Conservation (phyloP, 1,284 basidiomycete species). For the Wolfiporia cocos region DNA sequence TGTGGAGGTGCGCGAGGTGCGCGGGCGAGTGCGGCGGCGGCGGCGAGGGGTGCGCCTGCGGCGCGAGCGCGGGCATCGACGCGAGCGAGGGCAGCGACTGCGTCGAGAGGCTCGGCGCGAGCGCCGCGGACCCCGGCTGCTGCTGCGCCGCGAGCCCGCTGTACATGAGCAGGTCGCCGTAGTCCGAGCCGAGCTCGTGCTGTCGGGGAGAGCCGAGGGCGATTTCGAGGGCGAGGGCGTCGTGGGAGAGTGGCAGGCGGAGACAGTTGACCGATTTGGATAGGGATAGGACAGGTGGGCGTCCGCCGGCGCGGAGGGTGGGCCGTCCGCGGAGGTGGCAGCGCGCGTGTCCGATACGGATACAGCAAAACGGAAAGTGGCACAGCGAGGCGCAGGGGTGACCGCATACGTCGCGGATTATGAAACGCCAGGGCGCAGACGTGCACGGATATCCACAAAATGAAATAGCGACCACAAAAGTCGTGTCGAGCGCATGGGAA, state of each 20-base stretch:
- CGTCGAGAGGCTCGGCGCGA: too few species aligned
- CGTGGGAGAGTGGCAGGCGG: not conserved
- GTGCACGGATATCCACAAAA: not conserved
- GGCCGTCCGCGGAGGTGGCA: too few species aligned
- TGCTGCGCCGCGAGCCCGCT: not conserved
- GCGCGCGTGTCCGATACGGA: too few species aligned
- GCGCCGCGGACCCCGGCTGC: too few species aligned
- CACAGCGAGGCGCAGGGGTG: not conserved
- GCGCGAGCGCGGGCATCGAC: not conserved
- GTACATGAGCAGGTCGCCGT: slow-evolving; percentile 7
- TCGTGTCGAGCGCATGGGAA: not conserved
- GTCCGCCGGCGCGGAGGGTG: too few species aligned
- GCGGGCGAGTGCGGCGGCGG: not conserved
- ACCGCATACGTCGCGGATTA: not conserved
- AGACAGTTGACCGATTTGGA: too few species aligned
- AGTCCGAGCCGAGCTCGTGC: slow-evolving; percentile 13
- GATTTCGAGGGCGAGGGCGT: not conserved
- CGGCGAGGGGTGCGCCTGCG: not conserved
- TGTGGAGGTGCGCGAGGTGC: not conserved
- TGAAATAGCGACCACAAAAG: not conserved
- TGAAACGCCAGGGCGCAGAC: not conserved
- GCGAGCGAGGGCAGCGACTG: not conserved
- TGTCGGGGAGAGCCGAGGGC: not conserved
- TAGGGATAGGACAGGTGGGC: too few species aligned
- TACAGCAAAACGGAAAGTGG: too few species aligned